Evolutionary conservation across 2,329 filamentous ascomycete species (phyloP), one percentile per base, ranked within the genome.

Genomic region (Botrytis deweyae): DNA sequence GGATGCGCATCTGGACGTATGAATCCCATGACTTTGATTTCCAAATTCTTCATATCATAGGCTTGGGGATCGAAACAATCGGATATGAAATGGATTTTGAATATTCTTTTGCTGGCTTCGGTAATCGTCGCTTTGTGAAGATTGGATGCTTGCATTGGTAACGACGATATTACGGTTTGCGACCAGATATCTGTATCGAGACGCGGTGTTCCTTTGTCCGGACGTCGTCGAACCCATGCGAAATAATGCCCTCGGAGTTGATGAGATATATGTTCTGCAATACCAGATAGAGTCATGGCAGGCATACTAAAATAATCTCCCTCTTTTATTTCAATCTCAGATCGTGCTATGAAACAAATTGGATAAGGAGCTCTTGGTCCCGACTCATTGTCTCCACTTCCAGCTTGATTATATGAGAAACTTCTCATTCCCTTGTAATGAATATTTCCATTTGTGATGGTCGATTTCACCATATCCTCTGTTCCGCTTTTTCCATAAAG

Each of bases 241-340:
- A 91, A 89, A 78, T 90, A 93, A 10, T 90, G 85, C 0, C 91
- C 91, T 20, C 84, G 82, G 68, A 92, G 83, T 4, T 87, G 85
- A 75, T 87, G 82, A 36, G 85, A 83, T 59, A 91, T 80, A 49
- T 87, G 84, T 40, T 87, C 86, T 0, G 88, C 83, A 0, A 91
- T 83, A 16, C 84, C 85, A 0, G 78, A 77, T 2, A 92, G 80
- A 74, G 87, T 89, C 0, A 89, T 86, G 0, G 87, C 89, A 0
- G 88, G 87, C 2, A 86, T 82, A 0, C 85, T 85, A 9, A 86
- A 81, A 55, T 85, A 81, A 20, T 76, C 75, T 33, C 42, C 18
- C 78, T 76, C 5, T 78, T 79, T 22, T 83, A 83, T 55, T 81
- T 77, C 0, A 4, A 69, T 40, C 85, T 85, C 0, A 84, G 88